phyloP scores from a whole-genome alignment of 192 early-diverging fungal species.

The Backusella luteola region DNA sequence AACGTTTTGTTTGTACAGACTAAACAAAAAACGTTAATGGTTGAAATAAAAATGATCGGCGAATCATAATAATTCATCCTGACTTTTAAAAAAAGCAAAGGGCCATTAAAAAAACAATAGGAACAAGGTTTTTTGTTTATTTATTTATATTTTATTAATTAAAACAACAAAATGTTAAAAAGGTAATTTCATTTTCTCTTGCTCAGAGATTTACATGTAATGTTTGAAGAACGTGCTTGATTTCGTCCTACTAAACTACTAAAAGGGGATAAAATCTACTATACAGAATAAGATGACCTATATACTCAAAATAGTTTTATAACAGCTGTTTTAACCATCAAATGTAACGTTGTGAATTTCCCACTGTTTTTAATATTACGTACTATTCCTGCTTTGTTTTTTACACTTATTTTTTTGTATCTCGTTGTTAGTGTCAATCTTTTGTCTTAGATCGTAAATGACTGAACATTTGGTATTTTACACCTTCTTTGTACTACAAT shows the following conservation, averaged over 20 bases:
- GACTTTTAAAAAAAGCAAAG: background rate
- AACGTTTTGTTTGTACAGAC: too few relatives aligned
- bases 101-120: background rate
- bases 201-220: background rate
- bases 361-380: background rate
- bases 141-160: too few relatives aligned
- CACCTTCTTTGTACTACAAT: background rate
- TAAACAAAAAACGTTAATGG: too few relatives aligned
- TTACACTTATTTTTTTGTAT: background rate
- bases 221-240: background rate
- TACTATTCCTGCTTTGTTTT: background rate
- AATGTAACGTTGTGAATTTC: background rate
- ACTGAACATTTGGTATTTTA: background rate
- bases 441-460: background rate
- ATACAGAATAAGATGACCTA: background rate
- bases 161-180: background rate
- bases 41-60: background rate
- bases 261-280: background rate
- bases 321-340: background rate
- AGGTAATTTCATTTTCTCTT: background rate
- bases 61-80: background rate
- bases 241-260: background rate
- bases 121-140: too few relatives aligned
- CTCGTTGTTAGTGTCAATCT: background rate
- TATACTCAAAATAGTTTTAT: background rate